Evolutionary conservation across 2,329 filamentous ascomycete genomes (phyloP).

Genomic region (Dothistroma septosporum): DNA sequence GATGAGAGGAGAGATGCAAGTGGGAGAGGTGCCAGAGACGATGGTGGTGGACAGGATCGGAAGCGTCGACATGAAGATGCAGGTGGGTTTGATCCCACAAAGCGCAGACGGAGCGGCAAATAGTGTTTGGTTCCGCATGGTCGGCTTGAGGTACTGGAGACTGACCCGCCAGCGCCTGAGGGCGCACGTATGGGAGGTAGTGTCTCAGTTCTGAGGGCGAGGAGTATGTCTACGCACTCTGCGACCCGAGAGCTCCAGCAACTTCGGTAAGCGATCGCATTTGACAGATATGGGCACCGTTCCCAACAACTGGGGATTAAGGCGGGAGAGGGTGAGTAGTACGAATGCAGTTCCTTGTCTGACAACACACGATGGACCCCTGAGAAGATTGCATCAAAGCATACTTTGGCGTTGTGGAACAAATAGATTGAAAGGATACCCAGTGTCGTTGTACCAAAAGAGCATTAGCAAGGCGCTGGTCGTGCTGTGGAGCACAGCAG

Average conservation of each 20-base stretch:
- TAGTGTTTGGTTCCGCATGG: neutral
- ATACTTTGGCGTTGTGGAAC: neutral
- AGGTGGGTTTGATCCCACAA: slow-evolving; percentile 21
- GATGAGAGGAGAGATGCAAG: slow-evolving; percentile 20
- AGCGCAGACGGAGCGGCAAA: slow-evolving; percentile 25
- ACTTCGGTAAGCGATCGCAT: neutral
- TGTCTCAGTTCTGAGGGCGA: neutral
- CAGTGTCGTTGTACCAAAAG: neutral
- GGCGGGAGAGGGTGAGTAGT: neutral
- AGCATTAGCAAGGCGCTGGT: neutral
- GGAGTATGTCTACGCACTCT: neutral
- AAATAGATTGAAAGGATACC: neutral
- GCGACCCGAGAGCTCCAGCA: neutral
- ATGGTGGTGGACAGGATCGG: slow-evolving; percentile 19
- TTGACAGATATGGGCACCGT: neutral
- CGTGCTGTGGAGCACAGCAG: neutral
- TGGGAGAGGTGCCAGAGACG: neutral
- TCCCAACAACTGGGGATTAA: too few relatives aligned
- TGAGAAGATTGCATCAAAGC: neutral
- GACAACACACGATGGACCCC: neutral
- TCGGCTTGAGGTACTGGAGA: neutral
- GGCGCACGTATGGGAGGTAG: neutral
- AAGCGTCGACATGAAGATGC: slow-evolving; percentile 32
- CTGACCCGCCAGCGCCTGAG: neutral
- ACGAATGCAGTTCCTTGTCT: neutral